Evolutionary conservation across 176 grass and related monocot genomes (phyloP).

Genomic region (Puccinellia tenuiflora): DNA sequence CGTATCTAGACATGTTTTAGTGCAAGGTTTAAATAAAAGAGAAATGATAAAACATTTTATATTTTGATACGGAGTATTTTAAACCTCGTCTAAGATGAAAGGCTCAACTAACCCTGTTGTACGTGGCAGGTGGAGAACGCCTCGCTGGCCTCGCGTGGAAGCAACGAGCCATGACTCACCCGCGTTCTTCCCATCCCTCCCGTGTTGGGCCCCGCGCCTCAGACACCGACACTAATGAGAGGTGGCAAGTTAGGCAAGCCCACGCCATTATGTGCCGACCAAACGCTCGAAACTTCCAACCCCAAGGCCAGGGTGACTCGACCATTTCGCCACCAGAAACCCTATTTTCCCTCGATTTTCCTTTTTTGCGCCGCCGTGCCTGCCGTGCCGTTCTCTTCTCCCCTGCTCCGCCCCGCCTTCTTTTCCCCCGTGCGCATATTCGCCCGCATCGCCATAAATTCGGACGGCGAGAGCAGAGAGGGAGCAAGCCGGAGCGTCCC

Average conservation of each 20-base stretch:
- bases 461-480: neutral
- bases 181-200: neutral
- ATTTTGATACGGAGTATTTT: no score
- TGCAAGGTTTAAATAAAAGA: no score
- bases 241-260: neutral
- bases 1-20: no score
- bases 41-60: no score
- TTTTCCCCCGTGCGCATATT: neutral
- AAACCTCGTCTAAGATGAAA: no score
- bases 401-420: neutral
- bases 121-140: no score
- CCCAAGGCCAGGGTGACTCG: neutral
- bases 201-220: neutral
- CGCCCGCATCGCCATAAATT: constrained; percentile 3
- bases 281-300: neutral
- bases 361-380: neutral
- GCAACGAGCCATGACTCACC: no score
- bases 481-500: neutral
- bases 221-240: neutral
- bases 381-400: no score
- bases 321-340: neutral
- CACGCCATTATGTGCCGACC: neutral
- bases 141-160: no score
- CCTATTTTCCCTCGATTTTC: neutral
- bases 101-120: no score